Evolutionary conservation across 768 basidiomycete species (phyloP).

Genomic region (Cystobasidiopsis lactophilus): DNA sequence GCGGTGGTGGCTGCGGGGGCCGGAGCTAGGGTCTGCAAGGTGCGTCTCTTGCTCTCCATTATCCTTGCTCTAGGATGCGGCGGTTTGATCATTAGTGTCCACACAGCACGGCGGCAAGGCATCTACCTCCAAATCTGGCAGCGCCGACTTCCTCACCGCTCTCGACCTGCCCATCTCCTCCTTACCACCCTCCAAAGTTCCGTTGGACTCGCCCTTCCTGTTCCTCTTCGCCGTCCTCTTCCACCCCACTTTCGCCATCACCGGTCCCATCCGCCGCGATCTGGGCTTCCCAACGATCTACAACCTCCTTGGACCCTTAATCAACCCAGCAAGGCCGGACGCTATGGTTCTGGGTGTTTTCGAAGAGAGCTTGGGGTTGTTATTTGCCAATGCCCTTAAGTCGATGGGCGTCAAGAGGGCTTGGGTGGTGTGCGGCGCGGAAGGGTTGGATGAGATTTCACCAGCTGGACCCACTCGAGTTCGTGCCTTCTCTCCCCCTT

Average conservation of each 20-base stretch:
- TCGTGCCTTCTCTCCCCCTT: conserved; percentile 26
- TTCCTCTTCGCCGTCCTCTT: conserved; percentile 90
- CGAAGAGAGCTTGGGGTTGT: conserved; percentile 50
- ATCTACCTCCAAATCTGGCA: conserved; percentile 81
- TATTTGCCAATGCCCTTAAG: conserved; percentile 53
- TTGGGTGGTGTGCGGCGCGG: conserved; percentile 77
- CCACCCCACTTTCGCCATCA: conserved; percentile 58
- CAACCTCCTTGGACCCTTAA: conserved; percentile 79
- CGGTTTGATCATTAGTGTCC: background rate
- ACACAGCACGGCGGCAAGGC: conserved; percentile 55
- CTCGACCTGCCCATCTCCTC: conserved; percentile 42
- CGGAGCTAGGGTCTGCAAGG: conserved; percentile 81
- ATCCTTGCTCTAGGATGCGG: background rate
- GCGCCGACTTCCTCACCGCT: conserved; percentile 72
- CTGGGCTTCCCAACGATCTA: conserved; percentile 92
- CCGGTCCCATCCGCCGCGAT: conserved; percentile 62
- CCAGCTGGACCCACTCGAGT: conserved; percentile 71
- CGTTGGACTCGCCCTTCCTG: conserved; percentile 44
- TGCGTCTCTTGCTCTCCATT: conserved; percentile 22
- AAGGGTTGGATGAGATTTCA: conserved; percentile 83
- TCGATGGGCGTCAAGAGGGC: conserved; percentile 60
- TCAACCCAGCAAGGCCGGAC: conserved; percentile 67
- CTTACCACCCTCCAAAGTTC: conserved; percentile 44
- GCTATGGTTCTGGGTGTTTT: conserved; percentile 87
- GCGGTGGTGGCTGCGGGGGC: conserved; percentile 85